Conservation (phyloP, 495 filamentous ascomycete genomes). For the Aspergillus sparsus region DNA sequence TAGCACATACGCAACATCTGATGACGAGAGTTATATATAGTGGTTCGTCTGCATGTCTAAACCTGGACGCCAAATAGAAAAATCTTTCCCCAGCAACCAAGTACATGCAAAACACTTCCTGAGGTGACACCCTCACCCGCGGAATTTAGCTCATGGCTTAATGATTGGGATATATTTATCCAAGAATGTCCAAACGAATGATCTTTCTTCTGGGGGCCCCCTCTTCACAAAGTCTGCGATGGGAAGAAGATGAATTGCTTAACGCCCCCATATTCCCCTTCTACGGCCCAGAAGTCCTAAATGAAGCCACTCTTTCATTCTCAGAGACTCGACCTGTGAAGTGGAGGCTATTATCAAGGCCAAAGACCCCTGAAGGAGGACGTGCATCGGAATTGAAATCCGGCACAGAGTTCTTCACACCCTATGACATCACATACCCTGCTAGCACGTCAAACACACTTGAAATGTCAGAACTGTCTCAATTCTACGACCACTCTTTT, state of each 20-base stretch:
- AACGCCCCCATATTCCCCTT: constrained; percentile 51
- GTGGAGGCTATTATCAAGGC: constrained; percentile 42
- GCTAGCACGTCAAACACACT: constrained; percentile 25
- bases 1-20: background rate
- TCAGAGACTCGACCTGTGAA: constrained; percentile 32
- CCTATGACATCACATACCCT: constrained; percentile 37
- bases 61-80: background rate
- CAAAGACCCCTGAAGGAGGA: constrained; percentile 7
- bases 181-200: constrained; percentile 47
- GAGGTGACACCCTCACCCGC: background rate
- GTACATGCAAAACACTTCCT: background rate
- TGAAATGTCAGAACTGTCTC: constrained; percentile 49
- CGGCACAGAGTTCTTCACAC: constrained; percentile 52
- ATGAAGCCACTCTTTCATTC: constrained; percentile 7
- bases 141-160: constrained; percentile 8
- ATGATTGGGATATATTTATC: background rate
- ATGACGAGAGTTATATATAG: background rate
- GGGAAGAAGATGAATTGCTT: constrained; percentile 55
- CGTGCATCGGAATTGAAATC: constrained; percentile 24
- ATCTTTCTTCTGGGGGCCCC: constrained; percentile 68
- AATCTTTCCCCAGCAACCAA: background rate
- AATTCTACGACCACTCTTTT: constrained; percentile 76
- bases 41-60: background rate
- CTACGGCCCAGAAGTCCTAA: constrained; percentile 22
- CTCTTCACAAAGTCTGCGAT: constrained; percentile 51